Base-by-base conservation (phyloP, 257 asterid genomes). In the Solanum lycopersicoides region DNA sequence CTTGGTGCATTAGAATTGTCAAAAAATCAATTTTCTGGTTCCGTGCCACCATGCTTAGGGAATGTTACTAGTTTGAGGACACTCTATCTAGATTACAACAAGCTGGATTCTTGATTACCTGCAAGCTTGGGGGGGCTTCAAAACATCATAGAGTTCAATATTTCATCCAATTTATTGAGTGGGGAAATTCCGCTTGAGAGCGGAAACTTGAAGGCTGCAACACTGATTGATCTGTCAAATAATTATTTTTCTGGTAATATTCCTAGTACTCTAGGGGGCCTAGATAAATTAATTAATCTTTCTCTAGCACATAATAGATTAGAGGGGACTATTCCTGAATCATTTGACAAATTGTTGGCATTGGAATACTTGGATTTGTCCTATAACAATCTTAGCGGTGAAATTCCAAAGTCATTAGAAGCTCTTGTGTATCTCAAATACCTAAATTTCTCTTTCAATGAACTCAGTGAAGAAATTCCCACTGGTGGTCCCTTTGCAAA, bases 51-150 rank as follows among this genome's bases (percentile, higher is more conserved):
- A 0, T 47, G 59, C 59, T 47, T 50, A 50, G 59, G 59, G 0
- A 50, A 14, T 0, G 0, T 47, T 0, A 50, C 59, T 0, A 50
- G 59, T 50, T 50, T 50, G 59, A 50, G 59, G 59, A 0, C 0
- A 14, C 59, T 50, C 0, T 0, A 50, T 0, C 59, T 15, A 50
- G 20, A 1, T 50, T 4, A 50, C 21, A 50, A 50, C 59, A 47
- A 14, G 6, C 20, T 47, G 59, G 3, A 47, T 47, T 47, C 59
- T 13, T 1, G 59, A 47, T 47, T 47, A 50, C 59, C 59, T 50
- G 5, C 59, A 50, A 50, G 7, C 59, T 13, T 50, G 21, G 59
- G 18, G 59, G 1, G 0, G 3, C 59, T 14, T 50, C 21, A 14
- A 14, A 20, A 50, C 4, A 20, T 50, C 59, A 14, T 50, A 50